Base-by-base conservation (phyloP, 192 early-diverging fungal species). In the Linnemannia exigua region DNA sequence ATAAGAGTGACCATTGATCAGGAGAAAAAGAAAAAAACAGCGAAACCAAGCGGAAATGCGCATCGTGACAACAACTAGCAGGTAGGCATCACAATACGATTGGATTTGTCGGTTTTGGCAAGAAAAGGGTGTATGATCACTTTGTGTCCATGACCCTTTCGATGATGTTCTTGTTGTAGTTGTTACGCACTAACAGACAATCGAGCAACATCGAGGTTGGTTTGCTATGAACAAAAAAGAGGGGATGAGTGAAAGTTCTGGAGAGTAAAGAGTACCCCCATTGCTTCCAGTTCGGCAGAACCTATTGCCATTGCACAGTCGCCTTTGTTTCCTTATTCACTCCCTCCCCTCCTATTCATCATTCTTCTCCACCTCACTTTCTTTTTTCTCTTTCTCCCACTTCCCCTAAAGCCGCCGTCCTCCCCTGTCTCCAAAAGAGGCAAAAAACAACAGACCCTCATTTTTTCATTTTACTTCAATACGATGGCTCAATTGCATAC, bases 81-180 rank as follows among this genome's bases (percentile, higher is more conserved):
- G 25, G 19, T 8, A 63, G 31, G 28, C 58, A 31, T 31, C n/a
- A 1, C 11, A 31, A 1, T 15, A 31, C 58, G 31, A 63, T 31
- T 63, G 58, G 58, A 63, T 63, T 63, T 63, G 58, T 63, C 58
- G 31, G 28, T 63, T 63, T 63, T 63, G 14, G 12, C 25, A 63
- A 58, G n/a, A 54, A 20, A 54, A 1, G n/a, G 54, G 28, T 14
- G 58, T 63, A 8, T 15, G n/a, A 63, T 25, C 58, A 31, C n/a
- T 5, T 8, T 22, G 7, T 12, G 8, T 5, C 2, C 58, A 9
- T 11, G 1, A 15, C 28, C 58, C 28, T 33, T 31, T 63, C 28
- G 58, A 63, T 44, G 41, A 6, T 6, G 41, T 44, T 44, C 41
- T 44, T 44, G 41, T 9, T 44, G 41, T 44, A 6, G 11, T 63